A percentile compares a stretch with the other conserved stretches of the same genome.
Conservation (phyloP, 176 grass and related monocot genomes). For the Raddia distichophylla region DNA sequence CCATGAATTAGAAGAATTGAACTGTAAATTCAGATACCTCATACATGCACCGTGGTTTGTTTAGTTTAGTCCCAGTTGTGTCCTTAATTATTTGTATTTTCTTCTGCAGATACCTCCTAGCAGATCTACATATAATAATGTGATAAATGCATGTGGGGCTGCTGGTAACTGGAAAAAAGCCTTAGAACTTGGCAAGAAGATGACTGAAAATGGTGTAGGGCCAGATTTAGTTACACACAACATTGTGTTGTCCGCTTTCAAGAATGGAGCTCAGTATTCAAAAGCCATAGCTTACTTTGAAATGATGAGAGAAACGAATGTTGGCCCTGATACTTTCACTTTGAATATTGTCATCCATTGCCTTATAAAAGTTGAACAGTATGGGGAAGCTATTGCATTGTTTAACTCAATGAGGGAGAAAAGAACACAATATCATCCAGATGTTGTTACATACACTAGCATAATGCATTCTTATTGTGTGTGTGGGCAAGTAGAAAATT, state of each 20-base stretch:
- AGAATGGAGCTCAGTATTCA: slow-evolving; percentile 78
- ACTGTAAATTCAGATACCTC: background rate
- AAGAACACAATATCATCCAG: slow-evolving; percentile 66
- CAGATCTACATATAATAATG: slow-evolving; percentile 87
- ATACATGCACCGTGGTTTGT: slow-evolving; percentile 12
- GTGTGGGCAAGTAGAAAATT: slow-evolving; percentile 93
- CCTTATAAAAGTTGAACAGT: slow-evolving; percentile 77
- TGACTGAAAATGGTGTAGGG: slow-evolving; percentile 97
- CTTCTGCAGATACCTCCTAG: slow-evolving; percentile 79
- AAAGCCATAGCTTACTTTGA: slow-evolving; percentile 88
- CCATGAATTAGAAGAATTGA: slow-evolving; percentile 13
- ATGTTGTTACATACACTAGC: slow-evolving; percentile 90
- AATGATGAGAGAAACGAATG: slow-evolving; percentile 81
- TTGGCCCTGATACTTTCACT: slow-evolving; percentile 74
- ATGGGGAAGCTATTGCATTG: slow-evolving; percentile 71
- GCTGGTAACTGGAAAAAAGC: slow-evolving; percentile 92
- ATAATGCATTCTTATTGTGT: slow-evolving; percentile 87
- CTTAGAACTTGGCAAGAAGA: slow-evolving; percentile 89
- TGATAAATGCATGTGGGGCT: slow-evolving; percentile 91
- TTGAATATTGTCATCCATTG: slow-evolving; percentile 89
- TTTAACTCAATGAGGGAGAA: slow-evolving; percentile 83
- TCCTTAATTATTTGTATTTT: slow-evolving; percentile 23
- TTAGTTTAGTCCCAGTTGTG: background rate
- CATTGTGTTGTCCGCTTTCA: slow-evolving; percentile 92
- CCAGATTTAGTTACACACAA: slow-evolving; percentile 96